Base-by-base conservation (phyloP, 805 yeast genomes). In the Candida ulmi region DNA sequence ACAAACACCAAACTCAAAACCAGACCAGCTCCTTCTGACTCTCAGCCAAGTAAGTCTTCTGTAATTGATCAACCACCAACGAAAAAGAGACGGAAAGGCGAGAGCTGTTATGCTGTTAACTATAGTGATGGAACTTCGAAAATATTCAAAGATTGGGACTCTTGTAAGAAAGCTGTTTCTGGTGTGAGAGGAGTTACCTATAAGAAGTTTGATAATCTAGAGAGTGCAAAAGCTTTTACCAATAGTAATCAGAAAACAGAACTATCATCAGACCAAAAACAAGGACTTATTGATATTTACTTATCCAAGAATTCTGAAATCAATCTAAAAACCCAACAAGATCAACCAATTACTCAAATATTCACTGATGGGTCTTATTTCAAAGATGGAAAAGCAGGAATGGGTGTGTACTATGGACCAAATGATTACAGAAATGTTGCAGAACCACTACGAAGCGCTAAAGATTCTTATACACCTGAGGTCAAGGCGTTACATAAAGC, bases 381-480 rank as follows among this genome's bases (percentile, higher is more conserved):
- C n/a, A 27, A 29, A 21, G 68, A 79, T 50, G 88, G 88, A 1
- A 62, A 52, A 17, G 79, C 82, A 0, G 96, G 97, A 0, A 78
- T 74, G 51, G 97, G 96, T 18, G 84, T 83, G 0, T 87, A 64
- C 55, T 86, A 72, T 56, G 90, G 88, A 0, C 62, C 48, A 0
- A 52, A 58, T 27, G 83, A 80, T 50, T 42, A 68, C 2, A 58
- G 83, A 33, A 84, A 83, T 55, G 62, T 68, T 9, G 66, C 81
- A 0, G 76, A 67, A 5, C 75, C 81, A 0, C 63, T 87, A 19
- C 31, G n/a, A 2, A 69, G 65, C 2, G 58, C 52, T 3, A 88
- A 80, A 26, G 86, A 95, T 1, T 88, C 88, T 50, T 88, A 85
- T 47, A 62, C 86, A 30, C 93, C 95, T 1, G 97, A 90, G 59